Conservation (phyloP, 2,329 filamentous ascomycete species). For the Talaromyces pinophilus region DNA sequence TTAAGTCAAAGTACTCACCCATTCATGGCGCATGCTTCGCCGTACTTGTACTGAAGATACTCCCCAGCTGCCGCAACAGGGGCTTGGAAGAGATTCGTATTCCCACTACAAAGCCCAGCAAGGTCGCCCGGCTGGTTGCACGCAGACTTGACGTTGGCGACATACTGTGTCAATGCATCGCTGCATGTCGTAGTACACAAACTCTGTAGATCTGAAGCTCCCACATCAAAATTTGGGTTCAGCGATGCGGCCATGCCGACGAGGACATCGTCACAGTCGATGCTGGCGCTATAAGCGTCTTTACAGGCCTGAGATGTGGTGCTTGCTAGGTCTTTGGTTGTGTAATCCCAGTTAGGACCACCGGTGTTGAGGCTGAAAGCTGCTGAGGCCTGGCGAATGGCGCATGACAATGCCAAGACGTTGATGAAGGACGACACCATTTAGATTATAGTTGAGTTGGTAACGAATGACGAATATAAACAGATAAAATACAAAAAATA, state of each 20-base stretch:
- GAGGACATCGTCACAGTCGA: slow-evolving; percentile 35
- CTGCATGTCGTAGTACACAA: slow-evolving; percentile 33
- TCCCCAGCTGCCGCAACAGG: slow-evolving; percentile 27
- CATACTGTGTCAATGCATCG: slow-evolving; percentile 30
- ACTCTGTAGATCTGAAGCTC: slow-evolving; percentile 28
- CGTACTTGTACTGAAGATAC: slow-evolving; percentile 32
- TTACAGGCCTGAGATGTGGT: slow-evolving; percentile 35
- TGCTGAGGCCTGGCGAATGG: slow-evolving; percentile 26
- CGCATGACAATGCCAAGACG: slow-evolving; percentile 25
- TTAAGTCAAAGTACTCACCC: slow-evolving; percentile 26
- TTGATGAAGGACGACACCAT: slow-evolving; percentile 25
- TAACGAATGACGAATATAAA: background rate
- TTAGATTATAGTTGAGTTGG: slow-evolving; percentile 6
- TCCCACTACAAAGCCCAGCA: slow-evolving; percentile 26
- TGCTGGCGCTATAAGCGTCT: slow-evolving; percentile 33
- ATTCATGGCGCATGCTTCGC: slow-evolving; percentile 27
- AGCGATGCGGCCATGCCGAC: slow-evolving; percentile 34
- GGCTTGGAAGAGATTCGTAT: slow-evolving; percentile 23
- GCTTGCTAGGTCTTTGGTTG: slow-evolving; percentile 32
- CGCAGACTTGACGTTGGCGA: slow-evolving; percentile 30
- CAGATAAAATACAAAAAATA: background rate
- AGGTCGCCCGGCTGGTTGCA: slow-evolving; percentile 32
- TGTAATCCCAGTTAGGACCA: slow-evolving; percentile 36
- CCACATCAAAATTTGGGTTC: slow-evolving; percentile 32
- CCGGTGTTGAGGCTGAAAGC: slow-evolving; percentile 33